Percentiles rank a stretch among this genome's conserved stretches.
These are phyloP conservation scores for Pseudogymnoascus sp. DNA, from an alignment of 2,329 filamentous ascomycete species.

Conservation along the genomic window DNA sequence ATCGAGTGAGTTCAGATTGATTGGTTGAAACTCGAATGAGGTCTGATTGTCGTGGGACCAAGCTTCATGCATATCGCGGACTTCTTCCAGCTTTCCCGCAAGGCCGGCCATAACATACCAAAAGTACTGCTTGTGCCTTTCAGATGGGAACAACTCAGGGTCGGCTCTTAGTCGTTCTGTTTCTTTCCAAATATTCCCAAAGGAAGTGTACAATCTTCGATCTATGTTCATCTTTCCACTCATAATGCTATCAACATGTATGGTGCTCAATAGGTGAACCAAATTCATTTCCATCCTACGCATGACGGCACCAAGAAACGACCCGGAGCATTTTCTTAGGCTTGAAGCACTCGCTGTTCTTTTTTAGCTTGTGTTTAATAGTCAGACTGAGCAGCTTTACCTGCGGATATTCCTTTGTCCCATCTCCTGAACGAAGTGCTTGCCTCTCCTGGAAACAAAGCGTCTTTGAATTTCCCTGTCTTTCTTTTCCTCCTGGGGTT, in stretches of 20 bases:
- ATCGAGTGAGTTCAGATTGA: neutral
- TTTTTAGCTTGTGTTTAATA: neutral
- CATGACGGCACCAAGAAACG: neutral
- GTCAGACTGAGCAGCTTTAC: neutral
- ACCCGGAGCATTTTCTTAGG: neutral
- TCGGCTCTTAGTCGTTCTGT: neutral
- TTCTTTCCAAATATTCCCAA: neutral
- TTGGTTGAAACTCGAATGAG: neutral
- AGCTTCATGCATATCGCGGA: neutral
- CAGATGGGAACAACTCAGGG: neutral
- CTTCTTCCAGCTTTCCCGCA: neutral
- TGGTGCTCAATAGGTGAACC: neutral
- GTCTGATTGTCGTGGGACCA: neutral
- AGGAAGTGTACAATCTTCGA: neutral
- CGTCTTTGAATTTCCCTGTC: neutral
- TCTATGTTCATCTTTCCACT: neutral
- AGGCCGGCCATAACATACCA: neutral
- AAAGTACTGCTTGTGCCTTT: neutral
- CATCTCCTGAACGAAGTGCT: neutral
- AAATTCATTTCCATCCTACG: neutral
- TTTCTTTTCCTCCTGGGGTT: neutral
- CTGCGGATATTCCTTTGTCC: neutral
- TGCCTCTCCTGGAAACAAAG: neutral
- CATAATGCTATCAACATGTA: neutral
- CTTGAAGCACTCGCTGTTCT: neutral